Evolutionary conservation across 2,329 filamentous ascomycete species (phyloP), one percentile per base, ranked within the genome.

Genomic region (Epichloe brachyelytri): DNA sequence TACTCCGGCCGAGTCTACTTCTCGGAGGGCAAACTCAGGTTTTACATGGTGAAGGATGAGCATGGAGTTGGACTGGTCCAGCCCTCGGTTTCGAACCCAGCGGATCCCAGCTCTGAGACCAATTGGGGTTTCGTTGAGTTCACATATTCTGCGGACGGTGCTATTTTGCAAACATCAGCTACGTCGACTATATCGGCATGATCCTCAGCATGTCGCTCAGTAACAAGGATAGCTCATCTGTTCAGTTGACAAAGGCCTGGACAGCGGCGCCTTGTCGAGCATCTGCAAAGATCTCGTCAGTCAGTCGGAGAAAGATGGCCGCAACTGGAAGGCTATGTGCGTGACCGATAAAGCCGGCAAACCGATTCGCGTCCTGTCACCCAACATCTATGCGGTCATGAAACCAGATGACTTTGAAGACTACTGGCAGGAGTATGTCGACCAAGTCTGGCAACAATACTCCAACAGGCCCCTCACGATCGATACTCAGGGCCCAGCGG

Each of bases 111-210:
- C 30, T 62, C 68, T 0, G 64, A 60, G 2, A 58, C 72, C 38
- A 70, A 70, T 58, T 77, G 73, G 72, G 73, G 72, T 1, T 77
- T 76, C 50, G 65, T 74, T 17, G 74, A 77, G 56, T 61, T 77
- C 30, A 73, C 72, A 2, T 70, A 69, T 56, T 71, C 63, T n/a
- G 45, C 57, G 0, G 56, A 64, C 1, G 65, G 65, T 0, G 59
- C 63, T 6, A 58, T 76, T 75, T 63, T 41, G 71, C 72, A 54
- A 76, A 77, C 58, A 68, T 77, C 50, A 73, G 68, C 46, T 76
- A 72, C 51, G 74, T 77, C 34, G 74, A 77, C 58, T 76, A 75
- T 54, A 68, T 76, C 17, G 66, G 74, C 4, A 64, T 79, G 15
- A 64, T 72, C 0, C 68, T 79, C n/a, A 72, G 74, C 40, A 74